These are phyloP conservation scores for Flaveria sonorensis DNA, from an alignment of 129 eudicot genomes.

Conservation along the genomic window DNA sequence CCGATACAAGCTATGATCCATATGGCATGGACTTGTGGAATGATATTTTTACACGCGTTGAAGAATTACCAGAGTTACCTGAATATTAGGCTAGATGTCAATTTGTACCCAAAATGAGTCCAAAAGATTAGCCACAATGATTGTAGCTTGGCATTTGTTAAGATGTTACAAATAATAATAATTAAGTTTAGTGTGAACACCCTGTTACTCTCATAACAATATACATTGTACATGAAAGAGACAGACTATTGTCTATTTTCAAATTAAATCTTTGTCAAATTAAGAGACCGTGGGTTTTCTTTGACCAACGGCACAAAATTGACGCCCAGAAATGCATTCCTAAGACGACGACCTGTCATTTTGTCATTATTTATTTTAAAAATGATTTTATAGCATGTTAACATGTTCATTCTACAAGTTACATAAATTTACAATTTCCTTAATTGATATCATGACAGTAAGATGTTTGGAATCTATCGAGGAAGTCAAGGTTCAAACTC, in stretches of 20 bases:
- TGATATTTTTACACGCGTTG: constrained; percentile 55
- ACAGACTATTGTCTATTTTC: no score
- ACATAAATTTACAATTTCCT: no score
- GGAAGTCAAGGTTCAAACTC: no score
- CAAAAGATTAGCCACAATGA: background rate
- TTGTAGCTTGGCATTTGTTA: constrained; percentile 3
- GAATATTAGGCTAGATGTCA: constrained; percentile 40
- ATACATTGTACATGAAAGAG: no score
- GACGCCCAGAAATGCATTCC: background rate
- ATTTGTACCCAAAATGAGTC: background rate
- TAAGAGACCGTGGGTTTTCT: background rate
- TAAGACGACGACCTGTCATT: background rate
- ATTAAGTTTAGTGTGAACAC: background rate
- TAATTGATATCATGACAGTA: no score
- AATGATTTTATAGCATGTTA: no score
- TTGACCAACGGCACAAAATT: background rate
- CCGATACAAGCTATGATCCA: background rate
- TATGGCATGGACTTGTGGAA: constrained; percentile 69
- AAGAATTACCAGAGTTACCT: constrained; percentile 60
- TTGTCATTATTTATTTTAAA: background rate
- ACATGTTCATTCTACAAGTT: no score
- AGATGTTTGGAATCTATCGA: no score
- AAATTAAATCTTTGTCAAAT: background rate
- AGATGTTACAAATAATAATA: background rate
- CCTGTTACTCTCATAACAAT: no score